phyloP scores from a whole-genome alignment of 2,329 filamentous ascomycete species.

The Dothideomycetidae sp. region DNA sequence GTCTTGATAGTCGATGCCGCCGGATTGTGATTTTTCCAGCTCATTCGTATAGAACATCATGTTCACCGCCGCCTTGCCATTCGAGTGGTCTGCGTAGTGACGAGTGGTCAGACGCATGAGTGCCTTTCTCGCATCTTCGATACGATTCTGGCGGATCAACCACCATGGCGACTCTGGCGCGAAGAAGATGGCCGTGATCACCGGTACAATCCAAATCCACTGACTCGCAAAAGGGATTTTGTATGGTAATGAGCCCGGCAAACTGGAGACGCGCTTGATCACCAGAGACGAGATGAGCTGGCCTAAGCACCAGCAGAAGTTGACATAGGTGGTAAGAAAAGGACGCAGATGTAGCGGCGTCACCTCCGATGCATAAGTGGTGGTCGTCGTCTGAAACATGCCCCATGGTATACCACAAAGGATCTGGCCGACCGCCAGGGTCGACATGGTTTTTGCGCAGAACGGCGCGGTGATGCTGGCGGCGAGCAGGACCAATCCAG shows the following conservation, averaged over 20 bases:
- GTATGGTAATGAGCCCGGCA: conserved; percentile 23
- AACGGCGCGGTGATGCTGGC: conserved; percentile 3
- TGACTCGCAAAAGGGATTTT: conserved; percentile 31
- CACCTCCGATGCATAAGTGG: conserved; percentile 54
- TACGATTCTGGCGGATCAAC: conserved; percentile 24
- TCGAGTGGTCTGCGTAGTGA: conserved; percentile 11
- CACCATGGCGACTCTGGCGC: conserved; percentile 26
- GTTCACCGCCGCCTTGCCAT: conserved; percentile 20
- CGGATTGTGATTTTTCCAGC: conserved; percentile 38
- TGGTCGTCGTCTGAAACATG: conserved; percentile 21
- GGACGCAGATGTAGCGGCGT: conserved; percentile 43
- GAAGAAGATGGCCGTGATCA: conserved; percentile 18
- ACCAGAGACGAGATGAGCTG: conserved; percentile 37
- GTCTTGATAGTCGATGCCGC: conserved; percentile 34
- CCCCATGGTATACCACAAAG: conserved; percentile 26
- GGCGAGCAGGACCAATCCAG: conserved; percentile 19
- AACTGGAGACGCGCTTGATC: conserved; percentile 17
- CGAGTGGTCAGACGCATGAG: conserved; percentile 19
- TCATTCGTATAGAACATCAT: conserved; percentile 31
- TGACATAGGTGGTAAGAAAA: conserved; percentile 45
- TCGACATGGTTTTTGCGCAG: conserved; percentile 9
- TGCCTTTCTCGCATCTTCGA: conserved; percentile 23
- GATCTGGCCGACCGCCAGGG: conserved; percentile 24
- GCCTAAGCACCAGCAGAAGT: conserved; percentile 48
- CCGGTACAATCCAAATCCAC: conserved; percentile 25